Conservation (phyloP, 176 grass and related monocot genomes). For the Carex myosuroides region DNA sequence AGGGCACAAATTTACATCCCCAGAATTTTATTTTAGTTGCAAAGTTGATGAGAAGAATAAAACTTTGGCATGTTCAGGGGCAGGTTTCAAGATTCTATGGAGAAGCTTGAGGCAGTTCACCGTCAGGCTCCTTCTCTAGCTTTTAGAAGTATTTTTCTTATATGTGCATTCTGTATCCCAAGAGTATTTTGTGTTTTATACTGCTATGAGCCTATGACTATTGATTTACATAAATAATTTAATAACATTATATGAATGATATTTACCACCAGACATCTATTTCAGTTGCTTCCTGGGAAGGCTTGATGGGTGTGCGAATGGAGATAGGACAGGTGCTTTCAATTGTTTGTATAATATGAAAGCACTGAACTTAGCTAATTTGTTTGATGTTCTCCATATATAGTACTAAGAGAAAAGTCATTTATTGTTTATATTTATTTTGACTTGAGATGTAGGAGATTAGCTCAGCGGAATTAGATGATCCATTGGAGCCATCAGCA, state of each 20-base stretch:
- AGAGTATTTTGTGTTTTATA: neutral
- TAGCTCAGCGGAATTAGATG: slow-evolving; percentile 33
- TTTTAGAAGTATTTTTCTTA: slow-evolving; percentile 47
- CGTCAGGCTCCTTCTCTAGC: slow-evolving; percentile 41
- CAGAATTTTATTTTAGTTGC: neutral
- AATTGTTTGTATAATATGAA: slow-evolving; percentile 17
- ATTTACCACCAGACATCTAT: slow-evolving; percentile 26
- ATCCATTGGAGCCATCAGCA: slow-evolving; percentile 38
- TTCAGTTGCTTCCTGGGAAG: slow-evolving; percentile 80
- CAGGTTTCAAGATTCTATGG: slow-evolving; percentile 51
- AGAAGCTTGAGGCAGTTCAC: slow-evolving; percentile 62
- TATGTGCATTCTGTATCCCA: neutral
- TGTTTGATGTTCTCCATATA: neutral
- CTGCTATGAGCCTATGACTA: neutral
- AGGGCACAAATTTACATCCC: no score
- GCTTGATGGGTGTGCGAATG: slow-evolving; percentile 55
- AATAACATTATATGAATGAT: slow-evolving; percentile 5
- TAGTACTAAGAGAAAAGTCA: neutral
- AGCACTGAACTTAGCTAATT: neutral
- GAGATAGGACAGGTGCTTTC: slow-evolving; percentile 44
- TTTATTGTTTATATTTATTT: slow-evolving; percentile 15
- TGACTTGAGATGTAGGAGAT: slow-evolving; percentile 14
- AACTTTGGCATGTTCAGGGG: slow-evolving; percentile 35
- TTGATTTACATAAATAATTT: neutral
- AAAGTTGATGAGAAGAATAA: slow-evolving; percentile 7